A percentile compares a stretch with the other conserved stretches of the same genome.
phyloP scores from a whole-genome alignment of 2,329 filamentous ascomycete genomes.

The Sodiomyces alkalinus region DNA sequence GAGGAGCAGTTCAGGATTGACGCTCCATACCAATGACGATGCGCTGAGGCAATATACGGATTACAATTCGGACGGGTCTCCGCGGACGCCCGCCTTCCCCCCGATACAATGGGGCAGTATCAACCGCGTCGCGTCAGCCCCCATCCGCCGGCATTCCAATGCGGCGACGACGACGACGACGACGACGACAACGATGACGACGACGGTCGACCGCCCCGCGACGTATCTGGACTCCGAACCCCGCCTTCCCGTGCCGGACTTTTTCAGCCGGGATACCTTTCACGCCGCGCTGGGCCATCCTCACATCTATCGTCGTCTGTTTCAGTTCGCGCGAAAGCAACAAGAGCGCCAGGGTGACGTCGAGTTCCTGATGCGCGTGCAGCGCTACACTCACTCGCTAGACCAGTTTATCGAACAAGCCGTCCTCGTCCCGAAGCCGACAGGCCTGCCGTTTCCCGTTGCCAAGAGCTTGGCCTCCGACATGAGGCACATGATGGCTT shows the following conservation, averaged over 20 bases:
- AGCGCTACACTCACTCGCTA: conserved; percentile 28
- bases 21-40: conserved; percentile 26
- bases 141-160: conserved; percentile 1
- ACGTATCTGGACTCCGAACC: too few species aligned
- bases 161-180: conserved; percentile 3
- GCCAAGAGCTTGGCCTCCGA: conserved; percentile 27
- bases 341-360: conserved; percentile 31
- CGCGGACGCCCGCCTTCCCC: conserved; percentile 11
- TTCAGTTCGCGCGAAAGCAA: conserved; percentile 31
- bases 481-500: conserved; percentile 27
- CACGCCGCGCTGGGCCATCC: conserved; percentile 33
- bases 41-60: conserved; percentile 29
- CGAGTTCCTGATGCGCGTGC: conserved; percentile 34
- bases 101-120: conserved; percentile 7
- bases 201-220: conserved; percentile 5
- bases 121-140: conserved; percentile 8
- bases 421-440: conserved; percentile 23
- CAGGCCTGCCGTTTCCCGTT: conserved; percentile 24
- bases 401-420: conserved; percentile 25
- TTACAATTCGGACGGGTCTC: conserved; percentile 24
- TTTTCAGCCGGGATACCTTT: conserved; percentile 34
- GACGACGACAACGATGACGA: too few species aligned
- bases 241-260: conserved; percentile 21
- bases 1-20: conserved; percentile 30
- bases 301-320: conserved; percentile 27